Evolutionary conservation across 345 rosid species (phyloP).

Genomic region (Firmiana major): DNA sequence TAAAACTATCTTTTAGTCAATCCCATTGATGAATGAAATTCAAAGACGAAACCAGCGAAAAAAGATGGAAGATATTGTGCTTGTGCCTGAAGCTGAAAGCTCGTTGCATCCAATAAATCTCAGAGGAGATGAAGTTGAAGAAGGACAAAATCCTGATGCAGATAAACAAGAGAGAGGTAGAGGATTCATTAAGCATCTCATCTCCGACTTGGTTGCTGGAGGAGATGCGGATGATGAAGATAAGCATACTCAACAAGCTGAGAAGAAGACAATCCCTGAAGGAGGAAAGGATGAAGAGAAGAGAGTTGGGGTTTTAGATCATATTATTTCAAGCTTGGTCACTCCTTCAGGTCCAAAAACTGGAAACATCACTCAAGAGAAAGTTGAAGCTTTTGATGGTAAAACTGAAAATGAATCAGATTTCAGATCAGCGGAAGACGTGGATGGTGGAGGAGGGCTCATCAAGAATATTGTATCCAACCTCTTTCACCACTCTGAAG

Average conservation of each 20-base stretch:
- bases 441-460: slow-evolving; percentile 16
- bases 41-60: background rate
- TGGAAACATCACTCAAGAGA: background rate
- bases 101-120: slow-evolving; percentile 17
- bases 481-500: slow-evolving; percentile 21
- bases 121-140: slow-evolving; percentile 3
- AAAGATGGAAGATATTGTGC: slow-evolving; percentile 45
- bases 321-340: slow-evolving; percentile 28
- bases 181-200: slow-evolving; percentile 17
- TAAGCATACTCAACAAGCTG: background rate
- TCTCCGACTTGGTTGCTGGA: slow-evolving; percentile 26
- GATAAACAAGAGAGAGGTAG: slow-evolving; percentile 16
- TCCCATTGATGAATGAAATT: background rate
- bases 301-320: slow-evolving; percentile 30
- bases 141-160: slow-evolving; percentile 8
- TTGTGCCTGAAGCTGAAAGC: slow-evolving; percentile 36
- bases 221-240: slow-evolving; percentile 8
- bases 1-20: background rate
- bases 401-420: background rate
- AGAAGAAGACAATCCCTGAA: background rate
- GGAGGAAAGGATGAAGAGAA: slow-evolving; percentile 13
- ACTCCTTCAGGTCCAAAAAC: slow-evolving; percentile 33
- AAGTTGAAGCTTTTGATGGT: slow-evolving; percentile 1
- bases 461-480: slow-evolving; percentile 23
- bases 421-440: slow-evolving; percentile 3